Base-by-base conservation (phyloP, 257 asterid species). In the Rehmannia glutinosa region DNA sequence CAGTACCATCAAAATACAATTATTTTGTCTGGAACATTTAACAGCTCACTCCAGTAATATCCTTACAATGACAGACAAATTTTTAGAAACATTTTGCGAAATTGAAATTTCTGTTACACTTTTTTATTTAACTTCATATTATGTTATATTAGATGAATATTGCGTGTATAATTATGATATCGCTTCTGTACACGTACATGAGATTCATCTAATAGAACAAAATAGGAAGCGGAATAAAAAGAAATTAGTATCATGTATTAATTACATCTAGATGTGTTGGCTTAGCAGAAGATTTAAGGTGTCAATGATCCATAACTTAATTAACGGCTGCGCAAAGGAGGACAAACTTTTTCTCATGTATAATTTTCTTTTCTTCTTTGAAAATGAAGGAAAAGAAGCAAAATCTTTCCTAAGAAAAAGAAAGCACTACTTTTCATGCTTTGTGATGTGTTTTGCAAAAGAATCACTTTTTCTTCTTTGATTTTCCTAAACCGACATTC, bases 401-500 rank as follows among this genome's bases (percentile, higher is more conserved):
- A 57, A 71, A 64, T 59, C 73, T 68, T 33, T 70, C 45, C 53
- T 25, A 51, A 51, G 57, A 49, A 68, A 69, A 66, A n/a, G 68
- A 73, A 45, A 49, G 74, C 85, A 62, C 77, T 65, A 73, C 82
- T 69, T 80, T 88, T 83, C 49, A 88, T 88, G 88, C 73, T 71
- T 69, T 71, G 80, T 61, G 64, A 85, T 78, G 82, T 85, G 80
- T 83, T 77, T 83, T 76, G 82, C 81, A 56, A 78, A 78, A 77
- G 86, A 80, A 80, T 70, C 57, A 72, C 16, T 82, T 85, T 77
- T 60, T 57, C 72, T 64, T 72, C 77, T 71, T 74, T 87, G 90
- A 78, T 80, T 84, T 83, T 77, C 43, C 80, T 74, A 85, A 77
- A 77, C 83, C 85, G 70, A 83, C 88, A 81, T 85, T 85, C 87